Percentiles rank a stretch among this genome's conserved stretches.
These are phyloP conservation scores for Colletotrichum lini DNA, from an alignment of 2,329 filamentous ascomycete species.

Conservation along the genomic window DNA sequence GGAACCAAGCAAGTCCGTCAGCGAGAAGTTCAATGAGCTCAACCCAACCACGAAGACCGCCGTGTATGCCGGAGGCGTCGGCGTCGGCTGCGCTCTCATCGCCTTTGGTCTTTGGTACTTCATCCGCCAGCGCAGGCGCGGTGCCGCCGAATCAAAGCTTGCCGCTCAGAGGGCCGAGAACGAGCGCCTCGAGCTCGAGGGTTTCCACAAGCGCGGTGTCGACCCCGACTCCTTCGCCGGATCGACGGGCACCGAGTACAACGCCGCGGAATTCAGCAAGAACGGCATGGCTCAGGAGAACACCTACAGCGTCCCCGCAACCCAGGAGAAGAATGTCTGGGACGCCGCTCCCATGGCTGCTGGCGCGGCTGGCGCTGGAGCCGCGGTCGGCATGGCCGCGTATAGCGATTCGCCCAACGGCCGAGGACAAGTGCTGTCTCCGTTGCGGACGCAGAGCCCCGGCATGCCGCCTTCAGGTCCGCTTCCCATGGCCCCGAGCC, in stretches of 20 bases:
- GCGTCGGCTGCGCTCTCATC: constrained; percentile 59
- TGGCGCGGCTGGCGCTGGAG: constrained; percentile 39
- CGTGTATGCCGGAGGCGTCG: constrained; percentile 65
- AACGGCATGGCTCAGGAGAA: constrained; percentile 48
- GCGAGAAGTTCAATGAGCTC: constrained; percentile 69
- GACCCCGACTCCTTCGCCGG: constrained; percentile 62
- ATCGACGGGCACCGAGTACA: constrained; percentile 55
- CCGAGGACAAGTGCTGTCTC: constrained; percentile 21
- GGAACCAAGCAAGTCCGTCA: constrained; percentile 58
- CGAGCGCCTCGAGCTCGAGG: constrained; percentile 67
- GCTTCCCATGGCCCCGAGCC: constrained; percentile 37
- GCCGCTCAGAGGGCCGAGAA: constrained; percentile 60
- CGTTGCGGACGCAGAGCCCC: constrained; percentile 39
- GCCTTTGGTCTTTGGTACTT: constrained; percentile 65
- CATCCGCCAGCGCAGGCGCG: constrained; percentile 67
- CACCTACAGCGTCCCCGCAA: constrained; percentile 51
- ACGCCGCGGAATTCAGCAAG: constrained; percentile 50
- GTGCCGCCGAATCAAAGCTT: constrained; percentile 64
- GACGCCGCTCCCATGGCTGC: constrained; percentile 42
- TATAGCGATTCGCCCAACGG: constrained; percentile 31
- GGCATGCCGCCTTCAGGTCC: constrained; percentile 40
- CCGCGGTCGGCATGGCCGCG: constrained; percentile 34
- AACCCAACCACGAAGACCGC: constrained; percentile 65
- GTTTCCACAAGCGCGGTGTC: constrained; percentile 62
- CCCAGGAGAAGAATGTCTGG: constrained; percentile 49